Evolutionary conservation across 2,329 filamentous ascomycete species (phyloP), one percentile per base, ranked within the genome.

Genomic region (Corynespora cassiicola): DNA sequence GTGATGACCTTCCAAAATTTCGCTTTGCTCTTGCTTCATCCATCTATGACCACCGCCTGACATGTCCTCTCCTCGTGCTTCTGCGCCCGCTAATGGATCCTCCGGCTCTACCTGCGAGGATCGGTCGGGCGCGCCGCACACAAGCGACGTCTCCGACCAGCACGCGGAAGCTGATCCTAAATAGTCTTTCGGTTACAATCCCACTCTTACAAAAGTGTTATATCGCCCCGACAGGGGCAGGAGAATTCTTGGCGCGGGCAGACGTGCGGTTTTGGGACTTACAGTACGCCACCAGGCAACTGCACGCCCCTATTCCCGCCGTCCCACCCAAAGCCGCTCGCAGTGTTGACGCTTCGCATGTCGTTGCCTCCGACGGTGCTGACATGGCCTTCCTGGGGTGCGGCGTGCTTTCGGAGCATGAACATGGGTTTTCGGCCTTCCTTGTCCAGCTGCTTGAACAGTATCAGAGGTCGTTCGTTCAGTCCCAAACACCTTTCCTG

Each of bases 361-460:
- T 63, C 62, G 25, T 66, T 68, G 16, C 63, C 63, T 16, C 61
- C 63, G 9, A 70, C 65, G 5, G 67, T 70, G 33, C 66, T 68
- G 6, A 65, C 62, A 45, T 73, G 72, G 12, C 73, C 73, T 48
- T 77, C 75, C 21, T 69, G 61, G 4, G 75, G 70, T 36, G 79
- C 78, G n/a, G 81, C 79, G 52, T 85, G 78, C 52, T 80, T 80
- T 36, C 94, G 77, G 39, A 99, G 75, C 94, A 99, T 99, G 63
- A 99, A 99, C 94, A 97, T 97, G 15, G 94, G 94, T 67, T 97
- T 99, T 72, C 95, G 87, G 30, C 94, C 94, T 73, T 97, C 94
- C 67, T 91, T 91, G 65, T 97, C 91, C 39, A 99, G 75, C 66
- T 97, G 91, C 73, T 99, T 99, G 74, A 99, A 99, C 47, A 99